phyloP scores from a whole-genome alignment of 768 basidiomycete species.

The Pseudohyphozyma bogoriensis region DNA sequence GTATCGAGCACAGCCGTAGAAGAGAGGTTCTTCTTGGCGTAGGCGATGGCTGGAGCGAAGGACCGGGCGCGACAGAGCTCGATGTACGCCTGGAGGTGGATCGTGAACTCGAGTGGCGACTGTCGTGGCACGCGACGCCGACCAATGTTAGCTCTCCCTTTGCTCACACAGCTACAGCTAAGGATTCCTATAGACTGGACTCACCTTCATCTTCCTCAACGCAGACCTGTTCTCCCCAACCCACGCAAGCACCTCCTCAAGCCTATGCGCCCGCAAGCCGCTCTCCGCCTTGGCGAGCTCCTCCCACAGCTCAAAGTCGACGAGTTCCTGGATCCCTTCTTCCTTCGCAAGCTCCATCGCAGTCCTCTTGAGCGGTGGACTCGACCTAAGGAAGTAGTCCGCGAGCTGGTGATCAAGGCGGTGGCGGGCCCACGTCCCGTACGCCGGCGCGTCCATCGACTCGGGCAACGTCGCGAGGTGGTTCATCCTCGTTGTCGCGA shows the following conservation, averaged over 20 bases:
- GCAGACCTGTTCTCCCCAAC: constrained; percentile 91
- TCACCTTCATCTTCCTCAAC: constrained; percentile 79
- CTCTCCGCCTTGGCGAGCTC: constrained; percentile 79
- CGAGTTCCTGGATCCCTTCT: constrained; percentile 58
- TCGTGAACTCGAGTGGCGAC: constrained; percentile 92
- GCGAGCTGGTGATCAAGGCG: constrained; percentile 81
- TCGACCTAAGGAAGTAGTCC: constrained; percentile 69
- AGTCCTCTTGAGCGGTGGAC: constrained; percentile 58
- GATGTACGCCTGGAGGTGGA: constrained; percentile 91
- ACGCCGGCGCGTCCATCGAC: constrained; percentile 49
- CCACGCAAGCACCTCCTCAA: constrained; percentile 84
- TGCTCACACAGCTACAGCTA: neutral
- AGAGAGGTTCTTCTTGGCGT: constrained; percentile 67
- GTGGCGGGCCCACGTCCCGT: constrained; percentile 65
- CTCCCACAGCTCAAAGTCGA: constrained; percentile 58
- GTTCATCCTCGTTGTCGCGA: constrained; percentile 56
- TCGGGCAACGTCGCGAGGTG: constrained; percentile 48
- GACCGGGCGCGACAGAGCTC: constrained; percentile 67
- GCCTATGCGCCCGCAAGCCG: constrained; percentile 63
- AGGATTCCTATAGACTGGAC: too few species aligned
- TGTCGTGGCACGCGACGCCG: too few species aligned
- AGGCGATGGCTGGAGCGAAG: constrained; percentile 66
- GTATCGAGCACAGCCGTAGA: constrained; percentile 42
- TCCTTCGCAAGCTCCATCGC: constrained; percentile 67
- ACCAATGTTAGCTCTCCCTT: neutral